These are phyloP conservation scores for Massariosphaeria phaeospora DNA, from an alignment of 495 filamentous ascomycete species.

Conservation along the genomic window DNA sequence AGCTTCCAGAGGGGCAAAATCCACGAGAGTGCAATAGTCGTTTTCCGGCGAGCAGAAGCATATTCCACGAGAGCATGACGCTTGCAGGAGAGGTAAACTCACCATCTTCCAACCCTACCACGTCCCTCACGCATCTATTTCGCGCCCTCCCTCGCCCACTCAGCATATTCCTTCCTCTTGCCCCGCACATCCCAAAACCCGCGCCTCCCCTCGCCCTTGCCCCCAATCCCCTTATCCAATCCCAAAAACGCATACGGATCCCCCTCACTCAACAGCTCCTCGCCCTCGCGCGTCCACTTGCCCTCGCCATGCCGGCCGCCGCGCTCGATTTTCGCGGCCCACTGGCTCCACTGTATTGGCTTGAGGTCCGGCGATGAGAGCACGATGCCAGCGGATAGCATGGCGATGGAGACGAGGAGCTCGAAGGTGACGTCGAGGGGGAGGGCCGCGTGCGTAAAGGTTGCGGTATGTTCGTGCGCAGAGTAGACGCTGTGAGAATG, in stretches of 20 bases:
- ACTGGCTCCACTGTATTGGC: slow-evolving; percentile 43
- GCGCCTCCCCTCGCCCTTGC: slow-evolving; percentile 37
- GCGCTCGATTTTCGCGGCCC: slow-evolving; percentile 40
- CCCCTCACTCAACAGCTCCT: slow-evolving; percentile 31
- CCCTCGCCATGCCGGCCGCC: slow-evolving; percentile 25
- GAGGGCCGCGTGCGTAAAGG: slow-evolving; percentile 31
- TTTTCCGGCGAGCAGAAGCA: too few relatives aligned
- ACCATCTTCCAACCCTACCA: background rate
- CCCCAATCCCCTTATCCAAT: slow-evolving; percentile 15
- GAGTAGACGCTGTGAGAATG: slow-evolving; percentile 42
- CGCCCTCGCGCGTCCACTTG: slow-evolving; percentile 23
- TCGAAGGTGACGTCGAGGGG: slow-evolving; percentile 45
- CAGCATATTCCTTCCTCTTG: slow-evolving; percentile 42
- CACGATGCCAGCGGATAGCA: slow-evolving; percentile 43
- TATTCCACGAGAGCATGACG: too few relatives aligned
- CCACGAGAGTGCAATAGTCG: too few relatives aligned
- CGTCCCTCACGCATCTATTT: slow-evolving; percentile 5
- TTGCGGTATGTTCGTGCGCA: slow-evolving; percentile 41
- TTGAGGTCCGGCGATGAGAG: slow-evolving; percentile 36
- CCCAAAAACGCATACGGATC: slow-evolving; percentile 39
- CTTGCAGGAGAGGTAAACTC: background rate
- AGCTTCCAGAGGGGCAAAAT: too few relatives aligned
- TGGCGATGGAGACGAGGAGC: slow-evolving; percentile 39
- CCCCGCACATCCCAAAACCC: slow-evolving; percentile 45
- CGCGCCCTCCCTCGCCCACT: slow-evolving; percentile 39